Conservation (phyloP, 208 protist species). For the Tetramitus jugosus region DNA sequence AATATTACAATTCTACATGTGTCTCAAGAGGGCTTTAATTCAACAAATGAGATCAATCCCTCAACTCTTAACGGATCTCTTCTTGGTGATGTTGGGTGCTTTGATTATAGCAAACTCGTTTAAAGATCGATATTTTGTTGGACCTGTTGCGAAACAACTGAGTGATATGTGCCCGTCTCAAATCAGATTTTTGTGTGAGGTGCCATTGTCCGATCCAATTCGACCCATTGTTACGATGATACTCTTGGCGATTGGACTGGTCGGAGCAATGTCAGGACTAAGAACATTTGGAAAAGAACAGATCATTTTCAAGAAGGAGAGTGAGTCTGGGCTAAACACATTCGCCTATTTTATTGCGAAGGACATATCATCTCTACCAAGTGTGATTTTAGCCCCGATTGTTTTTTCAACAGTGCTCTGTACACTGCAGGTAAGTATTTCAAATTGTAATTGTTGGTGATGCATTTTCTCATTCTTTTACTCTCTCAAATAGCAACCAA, state of each 20-base stretch:
- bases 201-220: background rate
- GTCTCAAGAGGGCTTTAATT: background rate
- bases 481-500: background rate
- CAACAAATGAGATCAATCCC: background rate
- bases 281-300: constrained; percentile 16
- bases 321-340: background rate
- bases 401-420: background rate
- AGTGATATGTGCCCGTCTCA: background rate
- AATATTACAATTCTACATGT: background rate
- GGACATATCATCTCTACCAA: background rate
- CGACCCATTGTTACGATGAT: background rate
- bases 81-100: background rate
- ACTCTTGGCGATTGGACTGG: background rate
- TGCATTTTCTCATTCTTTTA: background rate
- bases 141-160: background rate
- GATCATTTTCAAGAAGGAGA: background rate
- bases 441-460: background rate
- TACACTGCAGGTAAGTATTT: too few species aligned
- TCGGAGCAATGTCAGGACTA: background rate
- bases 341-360: background rate
- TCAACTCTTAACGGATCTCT: background rate
- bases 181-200: background rate
- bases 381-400: background rate
- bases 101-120: background rate
- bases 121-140: background rate